These are phyloP conservation scores for Parathielavia hyrcaniae DNA, from an alignment of 495 filamentous ascomycete genomes.

Conservation along the genomic window DNA sequence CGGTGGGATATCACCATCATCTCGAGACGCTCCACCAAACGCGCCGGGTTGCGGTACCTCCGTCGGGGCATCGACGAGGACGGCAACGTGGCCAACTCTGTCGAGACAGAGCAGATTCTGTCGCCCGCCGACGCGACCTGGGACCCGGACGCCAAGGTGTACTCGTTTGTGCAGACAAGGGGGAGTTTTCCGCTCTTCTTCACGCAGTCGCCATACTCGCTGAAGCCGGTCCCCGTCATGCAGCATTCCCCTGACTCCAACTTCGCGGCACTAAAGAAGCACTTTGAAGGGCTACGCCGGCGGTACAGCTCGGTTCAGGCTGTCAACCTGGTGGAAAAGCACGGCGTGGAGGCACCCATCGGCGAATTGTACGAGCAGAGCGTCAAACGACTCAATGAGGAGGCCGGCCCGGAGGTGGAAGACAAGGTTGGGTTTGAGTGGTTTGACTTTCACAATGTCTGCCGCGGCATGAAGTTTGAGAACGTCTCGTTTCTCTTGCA, in stretches of 20 bases:
- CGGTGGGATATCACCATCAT: slow-evolving; percentile 75
- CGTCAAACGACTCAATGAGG: slow-evolving; percentile 56
- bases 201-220: slow-evolving; percentile 83
- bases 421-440: slow-evolving; percentile 66
- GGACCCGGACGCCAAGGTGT: slow-evolving; percentile 55
- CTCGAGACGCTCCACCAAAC: slow-evolving; percentile 73
- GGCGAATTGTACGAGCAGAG: slow-evolving; percentile 69
- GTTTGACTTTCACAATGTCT: slow-evolving; percentile 92
- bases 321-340: slow-evolving; percentile 83
- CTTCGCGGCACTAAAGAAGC: slow-evolving; percentile 65
- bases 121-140: slow-evolving; percentile 52
- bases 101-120: slow-evolving; percentile 91
- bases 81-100: slow-evolving; percentile 80
- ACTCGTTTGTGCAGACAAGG: slow-evolving; percentile 78
- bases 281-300: slow-evolving; percentile 60
- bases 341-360: slow-evolving; percentile 68
- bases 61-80: slow-evolving; percentile 86
- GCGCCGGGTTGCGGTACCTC: slow-evolving; percentile 84
- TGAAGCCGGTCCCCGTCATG: slow-evolving; percentile 78
- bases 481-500: slow-evolving; percentile 76
- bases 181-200: slow-evolving; percentile 91
- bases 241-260: slow-evolving; percentile 74
- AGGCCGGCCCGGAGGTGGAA: slow-evolving; percentile 45
- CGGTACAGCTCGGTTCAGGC: slow-evolving; percentile 70
- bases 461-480: slow-evolving; percentile 94